These are phyloP conservation scores for Talaromyces sp. DNA, from an alignment of 2,329 filamentous ascomycete species.

Conservation along the genomic window DNA sequence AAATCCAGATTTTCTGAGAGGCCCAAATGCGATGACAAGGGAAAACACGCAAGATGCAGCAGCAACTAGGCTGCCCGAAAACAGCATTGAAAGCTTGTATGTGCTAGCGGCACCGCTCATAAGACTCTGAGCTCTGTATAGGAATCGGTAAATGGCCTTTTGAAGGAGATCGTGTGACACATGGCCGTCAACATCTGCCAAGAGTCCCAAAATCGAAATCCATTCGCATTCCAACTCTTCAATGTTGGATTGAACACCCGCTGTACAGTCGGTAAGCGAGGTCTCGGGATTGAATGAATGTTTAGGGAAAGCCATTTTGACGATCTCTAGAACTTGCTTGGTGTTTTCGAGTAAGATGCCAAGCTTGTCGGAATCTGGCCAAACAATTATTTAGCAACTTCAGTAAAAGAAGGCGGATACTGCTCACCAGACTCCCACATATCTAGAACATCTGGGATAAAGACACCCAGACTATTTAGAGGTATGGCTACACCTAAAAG, in stretches of 20 bases:
- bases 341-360: slow-evolving; percentile 74
- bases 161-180: slow-evolving; percentile 15
- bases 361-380: slow-evolving; percentile 48
- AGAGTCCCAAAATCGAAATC: slow-evolving; percentile 37
- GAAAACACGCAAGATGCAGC: slow-evolving; percentile 40
- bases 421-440: slow-evolving; percentile 66
- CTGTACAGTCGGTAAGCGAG: slow-evolving; percentile 18
- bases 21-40: slow-evolving; percentile 23
- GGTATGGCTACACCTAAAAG: slow-evolving; percentile 84
- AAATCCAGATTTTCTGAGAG: slow-evolving; percentile 22
- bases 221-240: slow-evolving; percentile 66
- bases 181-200: slow-evolving; percentile 11
- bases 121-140: slow-evolving; percentile 65
- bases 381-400: not conserved
- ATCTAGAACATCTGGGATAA: slow-evolving; percentile 71
- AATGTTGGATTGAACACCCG: slow-evolving; percentile 29
- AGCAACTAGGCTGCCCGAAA: slow-evolving; percentile 31
- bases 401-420: slow-evolving; percentile 12
- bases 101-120: slow-evolving; percentile 91
- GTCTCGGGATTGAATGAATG: slow-evolving; percentile 42
- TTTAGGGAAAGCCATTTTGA: slow-evolving; percentile 65
- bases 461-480: slow-evolving; percentile 81
- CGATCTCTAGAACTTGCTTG: slow-evolving; percentile 70
- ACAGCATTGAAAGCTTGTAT: slow-evolving; percentile 63
- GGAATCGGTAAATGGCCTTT: slow-evolving; percentile 49